Evolutionary conservation across 495 filamentous ascomycete species (phyloP), one percentile per base, ranked within the genome.

Genomic region (Neurospora africana): DNA sequence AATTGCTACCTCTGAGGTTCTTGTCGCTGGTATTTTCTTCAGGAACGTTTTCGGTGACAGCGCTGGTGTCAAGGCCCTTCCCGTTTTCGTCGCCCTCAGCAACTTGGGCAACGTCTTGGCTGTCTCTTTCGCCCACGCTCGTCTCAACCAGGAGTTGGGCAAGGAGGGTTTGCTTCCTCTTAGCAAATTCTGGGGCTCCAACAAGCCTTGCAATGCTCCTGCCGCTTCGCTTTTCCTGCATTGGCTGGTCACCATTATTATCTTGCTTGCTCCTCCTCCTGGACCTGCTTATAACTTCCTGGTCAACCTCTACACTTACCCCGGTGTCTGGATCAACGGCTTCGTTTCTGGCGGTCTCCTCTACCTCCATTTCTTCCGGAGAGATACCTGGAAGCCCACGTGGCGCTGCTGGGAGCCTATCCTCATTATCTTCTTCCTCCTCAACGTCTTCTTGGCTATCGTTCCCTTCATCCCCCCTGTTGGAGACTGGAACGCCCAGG

Each of bases 131-230:
- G 83, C 82, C 1, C 79, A 91, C 82, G 87, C 90, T 5, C 85
- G 90, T 4, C 79, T 91, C 27, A 91, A 91, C 74, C 88, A 91
- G 80, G 90, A 91, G 79, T 84, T 91, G 13, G 90, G 88, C 33
- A 84, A 86, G 41, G 87, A 91, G 78, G 90, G 89, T 0, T 85
- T 92, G 71, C 80, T 92, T 5, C 90, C 90, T 1, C 88, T 82
- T 74, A 83, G 87, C 17, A 78, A 78, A 9, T 73, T 85, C 19
- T 82, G 90, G 23, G 74, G 72, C 35, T 88, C 86, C 40, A 89
- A 89, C 77, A 86, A 85, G 77, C 89, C 89, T 1, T 88, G 83
- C 68, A 87, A 89, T 69, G 81, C 82, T 1, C 84, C 83, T 6
- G 79, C 83, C 70, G 79, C 83, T 68, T 77, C 83, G 78, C 76